Evolutionary conservation across 257 asterid genomes (phyloP), one percentile per base, ranked within the genome.

Genomic region (Galeopsis tetrahit): DNA sequence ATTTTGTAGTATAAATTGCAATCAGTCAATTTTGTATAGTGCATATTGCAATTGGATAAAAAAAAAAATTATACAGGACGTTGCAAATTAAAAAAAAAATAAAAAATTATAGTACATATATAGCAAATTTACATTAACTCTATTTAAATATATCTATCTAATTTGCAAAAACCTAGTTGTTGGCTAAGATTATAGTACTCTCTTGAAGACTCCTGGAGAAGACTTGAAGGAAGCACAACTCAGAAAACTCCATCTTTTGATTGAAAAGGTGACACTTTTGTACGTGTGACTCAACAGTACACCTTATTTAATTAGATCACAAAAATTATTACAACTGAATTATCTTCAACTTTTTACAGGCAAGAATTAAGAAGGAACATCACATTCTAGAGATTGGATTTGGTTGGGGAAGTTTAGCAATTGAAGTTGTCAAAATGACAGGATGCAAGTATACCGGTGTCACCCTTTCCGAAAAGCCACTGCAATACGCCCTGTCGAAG

Each of bases 381-480:
- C 89, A 88, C 70, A 69, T 90, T 65, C 81, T 90, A 38, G 95
- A 90, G 80, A 83, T 90, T 3, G 95, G 96, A 53, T 84, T 82
- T 55, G 95, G 96, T 28, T 88, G 95, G 96, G 92, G 95, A 67
- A 77, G 83, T 75, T 81, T 88, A 10, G 96, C 92, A 6, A 53
- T 90, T 34, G 96, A 90, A 77, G 75, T 60, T 63, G 95, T 90
- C 0, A 79, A 74, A 76, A 70, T 49, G 58, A 85, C 88, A 0
- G 91, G 97, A 66, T 86, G 97, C 79, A 83, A 73, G 74, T 90
- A 90, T 59, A 90, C 96, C 0, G 96, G 93, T 35, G 80, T 88
- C 68, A 90, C 93, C 34, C 78, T 86, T 31, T 90, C 96, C 2
- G 79, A 83, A 74, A 74, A 88, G 28, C 95, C 86, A 77, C 75